phyloP scores from a whole-genome alignment of 2,329 filamentous ascomycete genomes.

The Zelopaecilomyces penicillatus region DNA sequence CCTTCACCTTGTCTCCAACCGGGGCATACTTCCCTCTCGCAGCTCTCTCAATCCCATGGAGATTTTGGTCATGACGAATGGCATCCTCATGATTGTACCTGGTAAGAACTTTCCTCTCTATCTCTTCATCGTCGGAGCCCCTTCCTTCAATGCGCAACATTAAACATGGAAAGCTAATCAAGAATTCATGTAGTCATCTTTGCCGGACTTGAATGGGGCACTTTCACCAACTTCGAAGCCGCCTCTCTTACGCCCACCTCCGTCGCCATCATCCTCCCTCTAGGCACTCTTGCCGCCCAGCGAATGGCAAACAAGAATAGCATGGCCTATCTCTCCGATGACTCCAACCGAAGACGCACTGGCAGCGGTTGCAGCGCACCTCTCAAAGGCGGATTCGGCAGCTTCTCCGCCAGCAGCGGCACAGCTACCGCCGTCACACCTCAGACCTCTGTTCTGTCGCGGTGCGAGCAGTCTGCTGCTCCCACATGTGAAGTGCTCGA shows the following conservation, averaged over 20 bases:
- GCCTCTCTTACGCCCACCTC: conserved; percentile 42
- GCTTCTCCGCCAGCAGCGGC: conserved; percentile 10
- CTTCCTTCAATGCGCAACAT: no score
- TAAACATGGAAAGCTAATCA: background rate
- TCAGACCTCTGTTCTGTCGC: conserved; percentile 2
- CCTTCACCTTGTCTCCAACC: conserved; percentile 38
- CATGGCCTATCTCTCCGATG: conserved; percentile 9
- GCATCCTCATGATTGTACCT: conserved; percentile 47
- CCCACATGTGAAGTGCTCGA: conserved; percentile 14
- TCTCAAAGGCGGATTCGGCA: conserved; percentile 17
- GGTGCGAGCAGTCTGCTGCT: background rate
- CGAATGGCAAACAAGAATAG: conserved; percentile 25
- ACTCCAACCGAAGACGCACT: conserved; percentile 6
- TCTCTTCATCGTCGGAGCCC: background rate
- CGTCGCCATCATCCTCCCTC: conserved; percentile 42
- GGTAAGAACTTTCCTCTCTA: conserved; percentile 26
- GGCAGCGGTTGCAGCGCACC: conserved; percentile 11
- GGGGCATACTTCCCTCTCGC: conserved; percentile 36
- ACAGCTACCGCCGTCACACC: conserved; percentile 5
- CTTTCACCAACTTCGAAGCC: conserved; percentile 37
- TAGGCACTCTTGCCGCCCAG: conserved; percentile 44
- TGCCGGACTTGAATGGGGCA: conserved; percentile 36
- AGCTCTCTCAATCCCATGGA: conserved; percentile 42
- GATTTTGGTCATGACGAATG: conserved; percentile 47
- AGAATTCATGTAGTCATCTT: conserved; percentile 36